phyloP scores from a whole-genome alignment of 78 protist species.

The Anaeramoeba flamelloides region DNA sequence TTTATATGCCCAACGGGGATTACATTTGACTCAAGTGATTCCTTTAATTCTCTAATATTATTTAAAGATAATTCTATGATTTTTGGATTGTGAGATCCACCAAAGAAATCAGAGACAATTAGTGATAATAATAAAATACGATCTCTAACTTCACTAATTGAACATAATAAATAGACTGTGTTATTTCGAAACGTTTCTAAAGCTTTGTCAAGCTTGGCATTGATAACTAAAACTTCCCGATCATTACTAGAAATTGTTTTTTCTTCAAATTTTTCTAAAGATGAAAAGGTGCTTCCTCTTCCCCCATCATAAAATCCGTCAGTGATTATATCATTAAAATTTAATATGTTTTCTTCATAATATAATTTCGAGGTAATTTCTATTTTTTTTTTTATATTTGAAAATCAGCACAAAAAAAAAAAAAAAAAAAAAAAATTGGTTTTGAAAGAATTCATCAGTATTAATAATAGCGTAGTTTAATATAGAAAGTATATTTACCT shows the following conservation, averaged over 20 bases:
- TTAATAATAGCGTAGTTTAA: too few species aligned
- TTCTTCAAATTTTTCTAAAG: neutral
- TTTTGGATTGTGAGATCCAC: neutral
- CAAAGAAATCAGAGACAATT: neutral
- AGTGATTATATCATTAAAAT: neutral
- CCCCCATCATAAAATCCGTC: neutral
- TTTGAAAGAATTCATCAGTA: too few species aligned
- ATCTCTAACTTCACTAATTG: neutral
- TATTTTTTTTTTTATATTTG: too few species aligned
- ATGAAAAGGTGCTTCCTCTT: neutral
- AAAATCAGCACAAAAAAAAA: too few species aligned
- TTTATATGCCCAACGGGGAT: neutral
- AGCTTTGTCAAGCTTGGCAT: neutral
- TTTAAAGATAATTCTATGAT: neutral
- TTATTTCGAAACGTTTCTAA: slow-evolving; percentile 1
- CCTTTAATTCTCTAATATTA: neutral
- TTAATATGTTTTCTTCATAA: neutral
- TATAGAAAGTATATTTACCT: too few species aligned
- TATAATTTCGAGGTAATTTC: neutral
- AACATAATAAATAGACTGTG: neutral
- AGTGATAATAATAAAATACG: neutral
- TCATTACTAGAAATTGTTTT: neutral
- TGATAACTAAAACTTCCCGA: neutral
- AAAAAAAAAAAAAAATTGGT: too few species aligned
- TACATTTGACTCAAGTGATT: neutral